Evolutionary conservation across 305 asterid genomes (phyloP), one percentile per base, ranked within the genome.

Genomic region (Rubia tinctorum): DNA sequence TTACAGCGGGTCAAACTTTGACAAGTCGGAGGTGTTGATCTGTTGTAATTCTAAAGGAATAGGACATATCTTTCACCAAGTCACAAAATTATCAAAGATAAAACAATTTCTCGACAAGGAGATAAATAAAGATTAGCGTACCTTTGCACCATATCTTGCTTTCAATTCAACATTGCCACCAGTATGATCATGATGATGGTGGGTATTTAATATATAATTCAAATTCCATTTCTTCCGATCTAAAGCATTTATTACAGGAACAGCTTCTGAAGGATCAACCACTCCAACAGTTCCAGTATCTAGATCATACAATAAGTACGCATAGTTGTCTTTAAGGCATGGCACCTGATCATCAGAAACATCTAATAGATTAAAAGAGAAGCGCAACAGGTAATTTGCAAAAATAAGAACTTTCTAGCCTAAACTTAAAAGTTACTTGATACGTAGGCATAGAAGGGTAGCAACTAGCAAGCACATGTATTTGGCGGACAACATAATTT

Each of bases 201-300:
- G 99, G 58, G 99, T 95, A 82, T 92, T 95, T 75, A 95, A 79
- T 75, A 90, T 89, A 82, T 95, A 92, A 76, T 86, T 89, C 89
- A 95, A 84, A 84, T 95, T 95, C 87, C 89, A 84, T 71, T 88
- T 89, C 82, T 79, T 88, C 82, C 86, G 82, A 83, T 87, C 88
- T 81, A 95, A 78, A 53, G 92, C 93, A 69, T 88, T 91, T 63
- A 95, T 89, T 63, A 95, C 75, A 49, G 99, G 98, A 53, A 84
- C 74, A 40, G 98, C 84, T 85, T 95, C 99, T 66, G 98, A 92
- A 82, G 98, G 99, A 82, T 95, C 99, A 73, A 95, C 97, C 47
- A 95, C 99, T 80, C 99, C 99, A 81, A 90, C 97, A 68, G 98
- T 90, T 63, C 99, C 99, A 79, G 99, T 95, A 79, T 90, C 93